phyloP scores from a whole-genome alignment of 306 rosid genomes.

The Hylodesmum podocarpum region DNA sequence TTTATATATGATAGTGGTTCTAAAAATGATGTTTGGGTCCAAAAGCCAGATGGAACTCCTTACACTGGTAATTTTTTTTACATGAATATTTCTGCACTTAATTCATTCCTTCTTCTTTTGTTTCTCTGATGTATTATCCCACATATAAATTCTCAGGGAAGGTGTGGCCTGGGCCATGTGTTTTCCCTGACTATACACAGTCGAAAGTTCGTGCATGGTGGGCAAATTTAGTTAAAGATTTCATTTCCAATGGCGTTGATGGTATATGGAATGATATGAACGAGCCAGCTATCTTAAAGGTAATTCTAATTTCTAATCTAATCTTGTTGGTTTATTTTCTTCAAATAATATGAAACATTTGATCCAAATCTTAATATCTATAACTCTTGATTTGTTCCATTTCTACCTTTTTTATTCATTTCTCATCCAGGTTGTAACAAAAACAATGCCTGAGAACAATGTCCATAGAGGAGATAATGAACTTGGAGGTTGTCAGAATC shows the following conservation, averaged over 20 bases:
- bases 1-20: slow-evolving; percentile 76
- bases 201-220: slow-evolving; percentile 87
- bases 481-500: slow-evolving; percentile 85
- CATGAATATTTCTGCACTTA: background rate
- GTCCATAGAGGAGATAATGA: slow-evolving; percentile 85
- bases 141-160: slow-evolving; percentile 51
- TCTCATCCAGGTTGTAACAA: slow-evolving; percentile 67
- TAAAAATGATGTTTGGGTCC: slow-evolving; percentile 69
- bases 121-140: slow-evolving; percentile 1
- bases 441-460: slow-evolving; percentile 89
- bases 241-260: slow-evolving; percentile 71
- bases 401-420: background rate
- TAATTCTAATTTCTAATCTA: slow-evolving; percentile 33
- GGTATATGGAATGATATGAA: slow-evolving; percentile 99
- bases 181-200: slow-evolving; percentile 87
- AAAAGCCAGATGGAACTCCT: slow-evolving; percentile 68
- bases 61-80: slow-evolving; percentile 51
- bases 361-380: background rate
- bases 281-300: slow-evolving; percentile 90
- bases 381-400: slow-evolving; percentile 12
- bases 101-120: background rate
- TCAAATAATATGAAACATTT: background rate
- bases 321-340: background rate
- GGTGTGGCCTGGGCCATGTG: slow-evolving; percentile 95
- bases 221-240: slow-evolving; percentile 81